Conservation (phyloP, 2,329 filamentous ascomycete species). For the Fusarium sp. region DNA sequence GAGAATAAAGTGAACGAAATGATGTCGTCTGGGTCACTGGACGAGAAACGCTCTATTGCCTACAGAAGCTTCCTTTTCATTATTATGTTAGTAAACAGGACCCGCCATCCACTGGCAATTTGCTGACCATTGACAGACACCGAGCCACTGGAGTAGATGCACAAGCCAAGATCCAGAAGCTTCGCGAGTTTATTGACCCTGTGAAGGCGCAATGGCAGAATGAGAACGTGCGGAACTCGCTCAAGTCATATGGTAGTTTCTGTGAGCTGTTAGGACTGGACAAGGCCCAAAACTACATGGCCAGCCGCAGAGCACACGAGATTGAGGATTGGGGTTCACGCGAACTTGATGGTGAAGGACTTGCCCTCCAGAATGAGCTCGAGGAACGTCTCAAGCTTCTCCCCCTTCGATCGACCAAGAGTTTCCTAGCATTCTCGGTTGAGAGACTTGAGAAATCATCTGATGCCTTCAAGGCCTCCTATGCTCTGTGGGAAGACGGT, state of each 20-base stretch:
- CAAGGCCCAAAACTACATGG: constrained; percentile 84
- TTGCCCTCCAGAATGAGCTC: constrained; percentile 81
- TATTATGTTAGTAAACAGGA: constrained; percentile 73
- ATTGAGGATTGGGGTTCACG: constrained; percentile 86
- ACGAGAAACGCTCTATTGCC: constrained; percentile 86
- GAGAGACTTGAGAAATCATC: constrained; percentile 86
- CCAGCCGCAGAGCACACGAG: constrained; percentile 77
- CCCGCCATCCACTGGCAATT: background rate
- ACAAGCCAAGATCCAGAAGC: constrained; percentile 75
- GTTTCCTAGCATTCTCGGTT: constrained; percentile 90
- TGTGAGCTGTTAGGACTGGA: constrained; percentile 83
- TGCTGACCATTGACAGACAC: constrained; percentile 67
- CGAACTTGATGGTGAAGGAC: constrained; percentile 82
- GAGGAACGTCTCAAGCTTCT: constrained; percentile 81
- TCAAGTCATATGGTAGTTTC: constrained; percentile 83
- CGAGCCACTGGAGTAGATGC: constrained; percentile 82
- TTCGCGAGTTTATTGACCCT: constrained; percentile 84
- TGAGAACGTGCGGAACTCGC: constrained; percentile 73
- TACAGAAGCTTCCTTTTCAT: constrained; percentile 94
- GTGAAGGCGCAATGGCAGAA: constrained; percentile 85
- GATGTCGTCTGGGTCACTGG: constrained; percentile 76
- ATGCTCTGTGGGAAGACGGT: constrained; percentile 84
- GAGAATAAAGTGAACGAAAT: constrained; percentile 87
- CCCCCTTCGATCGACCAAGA: constrained; percentile 89
- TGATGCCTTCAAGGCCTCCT: constrained; percentile 79